Evolutionary conservation across 768 basidiomycete species (phyloP).

Genomic region (Asterophora lycoperdoides): DNA sequence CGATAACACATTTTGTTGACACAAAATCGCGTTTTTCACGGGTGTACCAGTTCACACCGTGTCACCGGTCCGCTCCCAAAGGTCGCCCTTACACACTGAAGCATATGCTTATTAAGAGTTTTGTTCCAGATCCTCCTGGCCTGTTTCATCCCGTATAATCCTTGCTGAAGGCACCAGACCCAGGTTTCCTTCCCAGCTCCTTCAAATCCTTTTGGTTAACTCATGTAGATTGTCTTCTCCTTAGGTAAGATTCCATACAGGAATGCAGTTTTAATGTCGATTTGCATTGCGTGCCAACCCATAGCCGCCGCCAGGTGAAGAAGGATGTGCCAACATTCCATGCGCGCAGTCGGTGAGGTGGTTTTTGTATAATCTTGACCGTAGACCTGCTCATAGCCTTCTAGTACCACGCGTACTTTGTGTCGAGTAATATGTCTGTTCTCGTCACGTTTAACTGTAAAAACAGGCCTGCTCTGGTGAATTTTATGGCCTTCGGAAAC

Average conservation of each 20-base stretch:
- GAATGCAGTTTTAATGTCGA: constrained; percentile 16
- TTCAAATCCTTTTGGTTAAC: constrained; percentile 28
- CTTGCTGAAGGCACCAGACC: constrained; percentile 21
- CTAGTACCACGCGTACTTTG: constrained; percentile 33
- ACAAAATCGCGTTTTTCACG: too few species aligned
- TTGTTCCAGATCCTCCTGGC: constrained; percentile 31
- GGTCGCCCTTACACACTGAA: too few species aligned
- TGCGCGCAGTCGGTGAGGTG: constrained; percentile 35
- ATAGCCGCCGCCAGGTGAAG: constrained; percentile 30
- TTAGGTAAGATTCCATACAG: constrained; percentile 4
- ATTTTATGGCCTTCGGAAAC: constrained; percentile 23
- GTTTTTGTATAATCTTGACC: constrained; percentile 41
- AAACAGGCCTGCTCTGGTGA: constrained; percentile 14
- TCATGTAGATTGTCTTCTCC: constrained; percentile 7
- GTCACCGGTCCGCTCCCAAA: too few species aligned
- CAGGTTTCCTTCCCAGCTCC: constrained; percentile 19
- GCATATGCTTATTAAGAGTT: constrained; percentile 20
- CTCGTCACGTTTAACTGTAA: constrained; percentile 27
- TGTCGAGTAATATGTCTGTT: constrained; percentile 23
- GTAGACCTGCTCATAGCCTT: constrained; percentile 37
- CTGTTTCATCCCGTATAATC: constrained; percentile 38
- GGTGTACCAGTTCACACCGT: too few species aligned
- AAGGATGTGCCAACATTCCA: constrained; percentile 35
- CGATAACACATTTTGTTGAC: too few species aligned
- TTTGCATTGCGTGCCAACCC: constrained; percentile 34